A percentile compares a stretch with the other conserved stretches of the same genome.
These are phyloP conservation scores for Remersonia thermophila DNA, from an alignment of 2,329 filamentous ascomycete species.

Conservation along the genomic window DNA sequence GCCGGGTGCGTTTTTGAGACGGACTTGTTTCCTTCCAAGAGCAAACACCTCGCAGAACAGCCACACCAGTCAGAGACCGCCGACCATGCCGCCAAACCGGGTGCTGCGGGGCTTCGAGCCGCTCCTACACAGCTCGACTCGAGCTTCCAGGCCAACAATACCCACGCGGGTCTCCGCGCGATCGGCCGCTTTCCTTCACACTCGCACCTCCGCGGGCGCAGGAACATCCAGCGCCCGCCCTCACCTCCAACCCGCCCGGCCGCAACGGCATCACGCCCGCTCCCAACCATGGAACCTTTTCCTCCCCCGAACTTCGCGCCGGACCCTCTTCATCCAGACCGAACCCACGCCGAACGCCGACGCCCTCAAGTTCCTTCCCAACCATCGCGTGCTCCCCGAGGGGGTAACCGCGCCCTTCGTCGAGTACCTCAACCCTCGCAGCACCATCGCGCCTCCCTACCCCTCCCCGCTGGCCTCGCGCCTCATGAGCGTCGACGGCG, in stretches of 20 bases:
- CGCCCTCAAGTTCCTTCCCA: conserved; percentile 91
- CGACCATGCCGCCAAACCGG: conserved; percentile 19
- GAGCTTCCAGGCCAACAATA: too few relatives aligned
- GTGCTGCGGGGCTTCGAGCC: conserved; percentile 16
- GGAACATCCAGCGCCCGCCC: conserved; percentile 3
- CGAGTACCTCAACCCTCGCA: conserved; percentile 82
- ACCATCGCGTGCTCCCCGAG: conserved; percentile 71
- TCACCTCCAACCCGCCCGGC: conserved; percentile 14
- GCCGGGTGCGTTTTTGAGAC: conserved; percentile 3
- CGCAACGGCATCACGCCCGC: conserved; percentile 12
- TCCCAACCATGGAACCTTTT: conserved; percentile 7
- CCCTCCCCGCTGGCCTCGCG: conserved; percentile 84
- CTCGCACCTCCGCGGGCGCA: too few relatives aligned
- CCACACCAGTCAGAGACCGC: too few relatives aligned
- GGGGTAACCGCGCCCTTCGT: conserved; percentile 63
- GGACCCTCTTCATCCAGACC: conserved; percentile 96
- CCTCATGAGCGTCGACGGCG: conserved; percentile 85
- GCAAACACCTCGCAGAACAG: not conserved
- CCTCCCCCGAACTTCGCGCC: conserved; percentile 22
- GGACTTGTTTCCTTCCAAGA: not conserved
- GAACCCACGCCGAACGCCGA: conserved; percentile 91
- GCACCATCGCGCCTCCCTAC: conserved; percentile 77
- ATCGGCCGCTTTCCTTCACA: too few relatives aligned
- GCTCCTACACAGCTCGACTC: conserved; percentile 8
- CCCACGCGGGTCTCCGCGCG: too few relatives aligned